Evolutionary conservation across 2,329 filamentous ascomycete species (phyloP), one percentile per base, ranked within the genome.

Genomic region (Ascochyta fabae): DNA sequence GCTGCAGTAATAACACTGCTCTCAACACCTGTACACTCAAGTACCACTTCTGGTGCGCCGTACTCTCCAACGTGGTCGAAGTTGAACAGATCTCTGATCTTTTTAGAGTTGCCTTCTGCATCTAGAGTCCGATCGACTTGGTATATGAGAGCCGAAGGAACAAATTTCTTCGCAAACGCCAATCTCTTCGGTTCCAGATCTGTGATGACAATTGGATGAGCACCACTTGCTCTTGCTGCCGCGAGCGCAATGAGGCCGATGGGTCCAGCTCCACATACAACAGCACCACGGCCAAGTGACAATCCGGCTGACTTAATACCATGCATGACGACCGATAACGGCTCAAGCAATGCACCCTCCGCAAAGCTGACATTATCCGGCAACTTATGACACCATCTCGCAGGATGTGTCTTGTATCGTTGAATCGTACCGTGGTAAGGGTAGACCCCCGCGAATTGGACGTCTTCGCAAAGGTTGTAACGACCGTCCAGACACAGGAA

Each of bases 21-120:
- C 72, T 89, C 85, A 0, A 88, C 82, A 0, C 87, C 86, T 0
- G 86, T 89, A 61, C 87, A 89, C 71, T 89, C 87, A 2, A 88
- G 77, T 3, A 87, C 82, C 0, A 82, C 82, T 12, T 82, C 77
- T 0, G 86, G 86, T 24, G 84, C 83, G 10, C 75, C 74, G 62
- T 87, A 87, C 62, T 87, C 84, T 6, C 78, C 67, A 8, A 61
- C 76, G 0, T 59, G 54, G 19, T 62, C 68, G 13, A 65, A 60
- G 7, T 81, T 81, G 60, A 86, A 88, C 6, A 88, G 57, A n/a
- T 72, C 71, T 42, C 84, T 75, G 53, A 88, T 85, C 9, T 75
- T 77, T 53, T 74, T 75, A 0, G 82, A 83, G 51, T 85, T 86
- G 15, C 77, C 78, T 59, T 83, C 72, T 0, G 79, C 71, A 50